These are phyloP conservation scores for Vanrija humicola DNA, from an alignment of 1,284 basidiomycete genomes.

Conservation along the genomic window DNA sequence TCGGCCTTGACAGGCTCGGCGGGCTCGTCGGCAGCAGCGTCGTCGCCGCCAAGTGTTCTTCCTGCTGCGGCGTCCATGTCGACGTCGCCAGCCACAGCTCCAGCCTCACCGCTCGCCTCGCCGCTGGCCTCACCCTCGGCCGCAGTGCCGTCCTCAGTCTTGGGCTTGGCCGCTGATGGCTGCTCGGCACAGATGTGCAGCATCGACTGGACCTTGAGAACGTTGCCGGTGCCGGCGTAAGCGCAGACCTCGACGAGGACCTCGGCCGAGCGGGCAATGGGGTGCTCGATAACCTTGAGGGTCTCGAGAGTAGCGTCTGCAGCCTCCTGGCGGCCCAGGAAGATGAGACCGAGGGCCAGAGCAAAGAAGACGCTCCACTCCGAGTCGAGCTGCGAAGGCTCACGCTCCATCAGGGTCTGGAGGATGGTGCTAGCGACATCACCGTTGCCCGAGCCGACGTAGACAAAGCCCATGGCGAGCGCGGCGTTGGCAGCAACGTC, in stretches of 20 bases:
- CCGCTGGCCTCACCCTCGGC: slow-evolving; percentile 22
- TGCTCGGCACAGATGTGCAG: slow-evolving; percentile 93
- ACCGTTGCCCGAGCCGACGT: slow-evolving; percentile 91
- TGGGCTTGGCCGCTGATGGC: slow-evolving; percentile 49
- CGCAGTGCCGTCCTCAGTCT: slow-evolving; percentile 28
- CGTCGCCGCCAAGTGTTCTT: slow-evolving; percentile 1
- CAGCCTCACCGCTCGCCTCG: slow-evolving; percentile 26
- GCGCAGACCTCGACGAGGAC: slow-evolving; percentile 92
- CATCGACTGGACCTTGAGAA: slow-evolving; percentile 89
- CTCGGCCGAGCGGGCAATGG: slow-evolving; percentile 83
- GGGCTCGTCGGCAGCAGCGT: slow-evolving; percentile 4
- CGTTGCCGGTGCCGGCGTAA: slow-evolving; percentile 93
- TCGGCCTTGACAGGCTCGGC: slow-evolving; percentile 55
- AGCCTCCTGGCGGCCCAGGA: slow-evolving; percentile 83
- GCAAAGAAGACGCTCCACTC: slow-evolving; percentile 93
- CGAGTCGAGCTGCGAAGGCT: slow-evolving; percentile 71
- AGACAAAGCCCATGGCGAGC: slow-evolving; percentile 88
- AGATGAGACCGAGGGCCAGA: slow-evolving; percentile 85
- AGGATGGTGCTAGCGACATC: slow-evolving; percentile 87
- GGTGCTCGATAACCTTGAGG: slow-evolving; percentile 90
- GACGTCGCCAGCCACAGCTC: slow-evolving; percentile 27
- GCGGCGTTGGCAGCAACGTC: slow-evolving; percentile 84
- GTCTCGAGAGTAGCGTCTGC: slow-evolving; percentile 95
- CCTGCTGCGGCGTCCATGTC: slow-evolving; percentile 19
- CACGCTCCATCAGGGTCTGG: slow-evolving; percentile 82